These are phyloP conservation scores for Bipolaris zeicola DNA, from an alignment of 2,329 filamentous ascomycete genomes.

Conservation along the genomic window DNA sequence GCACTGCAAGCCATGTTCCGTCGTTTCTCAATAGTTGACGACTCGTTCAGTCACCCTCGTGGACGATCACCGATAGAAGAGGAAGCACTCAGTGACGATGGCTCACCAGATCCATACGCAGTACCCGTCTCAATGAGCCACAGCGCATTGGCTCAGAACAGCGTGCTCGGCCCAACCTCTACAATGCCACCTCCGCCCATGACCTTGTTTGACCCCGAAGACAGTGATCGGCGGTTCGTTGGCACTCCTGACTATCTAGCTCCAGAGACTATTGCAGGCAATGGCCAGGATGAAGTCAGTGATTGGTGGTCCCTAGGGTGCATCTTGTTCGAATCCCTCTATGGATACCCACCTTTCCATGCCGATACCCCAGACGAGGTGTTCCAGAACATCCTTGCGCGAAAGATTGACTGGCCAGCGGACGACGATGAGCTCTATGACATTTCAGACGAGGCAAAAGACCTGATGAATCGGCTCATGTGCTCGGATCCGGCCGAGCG, in stretches of 20 bases:
- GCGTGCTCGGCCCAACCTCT: conserved; percentile 63
- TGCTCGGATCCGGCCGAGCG: conserved; percentile 81
- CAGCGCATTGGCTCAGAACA: conserved; percentile 59
- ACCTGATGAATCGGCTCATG: conserved; percentile 90
- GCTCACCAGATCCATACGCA: conserved; percentile 76
- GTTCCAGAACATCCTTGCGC: conserved; percentile 92
- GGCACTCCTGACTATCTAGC: conserved; percentile 97
- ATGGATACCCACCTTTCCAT: conserved; percentile 92
- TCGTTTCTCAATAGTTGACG: conserved; percentile 62
- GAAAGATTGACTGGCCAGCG: conserved; percentile 91
- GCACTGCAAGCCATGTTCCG: conserved; percentile 81
- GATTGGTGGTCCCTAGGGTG: conserved; percentile 99
- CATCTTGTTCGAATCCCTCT: conserved; percentile 95
- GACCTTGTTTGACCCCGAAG: conserved; percentile 94
- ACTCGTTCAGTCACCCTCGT: conserved; percentile 51
- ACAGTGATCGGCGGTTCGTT: conserved; percentile 90
- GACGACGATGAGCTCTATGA: conserved; percentile 74
- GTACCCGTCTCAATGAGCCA: conserved; percentile 66
- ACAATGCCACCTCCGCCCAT: conserved; percentile 89
- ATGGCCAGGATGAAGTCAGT: conserved; percentile 95
- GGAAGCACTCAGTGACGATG: conserved; percentile 70
- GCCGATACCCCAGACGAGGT: conserved; percentile 88
- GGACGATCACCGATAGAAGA: conserved; percentile 73
- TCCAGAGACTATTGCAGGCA: conserved; percentile 93
- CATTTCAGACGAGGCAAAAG: conserved; percentile 85